Evolutionary conservation across 257 asterid species (phyloP).

Genomic region (Petunia axillaris): DNA sequence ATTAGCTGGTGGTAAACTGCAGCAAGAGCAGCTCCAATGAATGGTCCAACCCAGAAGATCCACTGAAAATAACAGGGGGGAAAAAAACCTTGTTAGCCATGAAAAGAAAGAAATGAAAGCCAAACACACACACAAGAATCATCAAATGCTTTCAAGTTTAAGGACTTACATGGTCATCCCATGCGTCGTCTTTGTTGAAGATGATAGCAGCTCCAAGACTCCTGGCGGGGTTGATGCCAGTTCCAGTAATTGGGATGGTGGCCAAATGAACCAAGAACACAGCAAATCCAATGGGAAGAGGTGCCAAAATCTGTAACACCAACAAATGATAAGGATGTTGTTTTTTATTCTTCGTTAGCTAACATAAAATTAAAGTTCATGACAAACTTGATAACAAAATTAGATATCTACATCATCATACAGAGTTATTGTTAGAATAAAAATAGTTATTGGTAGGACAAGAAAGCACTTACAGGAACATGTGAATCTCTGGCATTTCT

Average conservation of each 20-base stretch:
- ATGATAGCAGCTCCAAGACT: slow-evolving; percentile 62
- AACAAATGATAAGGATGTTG: neutral
- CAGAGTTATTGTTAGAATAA: neutral
- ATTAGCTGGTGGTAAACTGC: slow-evolving; percentile 61
- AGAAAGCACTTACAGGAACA: slow-evolving; percentile 43
- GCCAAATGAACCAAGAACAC: slow-evolving; percentile 60
- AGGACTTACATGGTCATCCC: slow-evolving; percentile 55
- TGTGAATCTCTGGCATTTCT: slow-evolving; percentile 57
- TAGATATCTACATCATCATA: no score
- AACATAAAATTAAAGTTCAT: neutral
- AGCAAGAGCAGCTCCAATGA: slow-evolving; percentile 68
- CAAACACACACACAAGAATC: neutral
- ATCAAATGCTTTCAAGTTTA: slow-evolving; percentile 11
- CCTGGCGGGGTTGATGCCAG: slow-evolving; percentile 58
- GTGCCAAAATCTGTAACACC: slow-evolving; percentile 49
- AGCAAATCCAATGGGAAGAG: slow-evolving; percentile 58
- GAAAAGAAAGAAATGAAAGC: neutral
- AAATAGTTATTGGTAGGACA: neutral
- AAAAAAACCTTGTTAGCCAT: neutral
- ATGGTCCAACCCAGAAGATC: slow-evolving; percentile 73
- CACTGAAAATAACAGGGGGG: slow-evolving; percentile 39
- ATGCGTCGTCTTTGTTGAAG: slow-evolving; percentile 45
- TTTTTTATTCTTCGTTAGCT: neutral
- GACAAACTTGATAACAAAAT: no score
- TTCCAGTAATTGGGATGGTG: slow-evolving; percentile 58